These are phyloP conservation scores for Ricinus communis DNA, from an alignment of 345 rosid species.

Conservation along the genomic window DNA sequence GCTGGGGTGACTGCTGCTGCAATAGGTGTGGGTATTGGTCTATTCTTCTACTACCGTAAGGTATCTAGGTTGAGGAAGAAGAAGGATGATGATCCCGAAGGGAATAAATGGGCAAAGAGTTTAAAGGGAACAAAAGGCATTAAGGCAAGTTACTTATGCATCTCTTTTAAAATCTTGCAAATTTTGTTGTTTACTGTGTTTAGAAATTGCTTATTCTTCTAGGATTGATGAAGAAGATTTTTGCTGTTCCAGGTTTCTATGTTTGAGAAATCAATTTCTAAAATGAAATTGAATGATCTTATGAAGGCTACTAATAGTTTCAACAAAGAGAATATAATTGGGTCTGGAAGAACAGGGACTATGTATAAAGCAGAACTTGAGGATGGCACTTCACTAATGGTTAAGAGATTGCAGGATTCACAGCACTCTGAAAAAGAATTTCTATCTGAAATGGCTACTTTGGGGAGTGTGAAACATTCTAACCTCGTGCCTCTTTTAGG, in stretches of 20 bases:
- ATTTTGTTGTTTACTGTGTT: constrained; percentile 2
- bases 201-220: neutral
- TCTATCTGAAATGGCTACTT: constrained; percentile 71
- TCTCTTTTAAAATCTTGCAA: constrained; percentile 4
- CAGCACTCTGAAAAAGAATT: constrained; percentile 82
- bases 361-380: constrained; percentile 77
- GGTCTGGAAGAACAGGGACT: constrained; percentile 84
- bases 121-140: constrained; percentile 61
- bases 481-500: constrained; percentile 92
- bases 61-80: constrained; percentile 40
- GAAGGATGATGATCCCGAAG: constrained; percentile 89
- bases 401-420: constrained; percentile 91
- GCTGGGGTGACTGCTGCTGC: constrained; percentile 72
- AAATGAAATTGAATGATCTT: constrained; percentile 81
- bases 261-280: constrained; percentile 74
- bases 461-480: constrained; percentile 77
- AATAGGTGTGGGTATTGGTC: constrained; percentile 41
- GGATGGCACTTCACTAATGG: constrained; percentile 72
- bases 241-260: constrained; percentile 65
- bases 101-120: constrained; percentile 85
- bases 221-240: constrained; percentile 14
- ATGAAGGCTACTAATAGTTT: constrained; percentile 83
- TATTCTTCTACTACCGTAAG: constrained; percentile 61
- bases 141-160: constrained; percentile 51
- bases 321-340: constrained; percentile 74